Evolutionary conservation across 495 filamentous ascomycete species (phyloP).

Genomic region (Parathielavia hyrcaniae): DNA sequence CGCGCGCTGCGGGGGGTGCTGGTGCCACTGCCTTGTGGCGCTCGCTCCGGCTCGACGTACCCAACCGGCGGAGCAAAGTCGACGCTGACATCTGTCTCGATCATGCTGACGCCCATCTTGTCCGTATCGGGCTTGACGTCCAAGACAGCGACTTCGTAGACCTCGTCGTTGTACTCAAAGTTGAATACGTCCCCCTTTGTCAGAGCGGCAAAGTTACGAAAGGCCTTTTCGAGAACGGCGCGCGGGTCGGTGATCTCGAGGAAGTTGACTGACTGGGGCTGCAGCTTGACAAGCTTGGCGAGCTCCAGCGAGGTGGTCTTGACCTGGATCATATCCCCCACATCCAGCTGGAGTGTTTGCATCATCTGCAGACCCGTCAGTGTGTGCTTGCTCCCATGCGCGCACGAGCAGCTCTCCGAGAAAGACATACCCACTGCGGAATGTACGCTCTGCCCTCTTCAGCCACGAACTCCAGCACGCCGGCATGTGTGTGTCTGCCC

Average conservation of each 20-base stretch:
- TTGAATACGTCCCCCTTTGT: slow-evolving; percentile 90
- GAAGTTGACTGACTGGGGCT: slow-evolving; percentile 85
- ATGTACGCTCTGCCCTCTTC: slow-evolving; percentile 96
- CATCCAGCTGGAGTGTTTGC: slow-evolving; percentile 80
- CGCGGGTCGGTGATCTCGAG: slow-evolving; percentile 95
- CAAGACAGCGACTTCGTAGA: slow-evolving; percentile 85
- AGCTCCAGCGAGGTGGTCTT: slow-evolving; percentile 87
- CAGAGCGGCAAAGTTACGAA: slow-evolving; percentile 88
- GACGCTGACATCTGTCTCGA: slow-evolving; percentile 91
- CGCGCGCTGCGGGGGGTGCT: slow-evolving; percentile 50
- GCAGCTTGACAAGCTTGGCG: slow-evolving; percentile 88
- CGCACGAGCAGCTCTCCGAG: not conserved
- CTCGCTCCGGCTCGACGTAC: slow-evolving; percentile 76
- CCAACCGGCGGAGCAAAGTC: slow-evolving; percentile 93
- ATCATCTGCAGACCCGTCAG: slow-evolving; percentile 62
- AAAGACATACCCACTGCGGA: slow-evolving; percentile 74
- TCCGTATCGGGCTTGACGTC: slow-evolving; percentile 80
- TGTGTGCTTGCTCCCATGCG: not conserved
- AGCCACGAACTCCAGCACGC: slow-evolving; percentile 94
- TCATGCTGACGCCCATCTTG: slow-evolving; percentile 77
- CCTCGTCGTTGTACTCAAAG: slow-evolving; percentile 88
- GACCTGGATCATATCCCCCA: slow-evolving; percentile 89
- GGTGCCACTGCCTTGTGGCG: slow-evolving; percentile 49
- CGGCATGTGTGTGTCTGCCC: slow-evolving; percentile 75
- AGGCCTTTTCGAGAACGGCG: slow-evolving; percentile 93